Base-by-base conservation (phyloP, 352 stramenopile species). In the Globisporangium perplexum region DNA sequence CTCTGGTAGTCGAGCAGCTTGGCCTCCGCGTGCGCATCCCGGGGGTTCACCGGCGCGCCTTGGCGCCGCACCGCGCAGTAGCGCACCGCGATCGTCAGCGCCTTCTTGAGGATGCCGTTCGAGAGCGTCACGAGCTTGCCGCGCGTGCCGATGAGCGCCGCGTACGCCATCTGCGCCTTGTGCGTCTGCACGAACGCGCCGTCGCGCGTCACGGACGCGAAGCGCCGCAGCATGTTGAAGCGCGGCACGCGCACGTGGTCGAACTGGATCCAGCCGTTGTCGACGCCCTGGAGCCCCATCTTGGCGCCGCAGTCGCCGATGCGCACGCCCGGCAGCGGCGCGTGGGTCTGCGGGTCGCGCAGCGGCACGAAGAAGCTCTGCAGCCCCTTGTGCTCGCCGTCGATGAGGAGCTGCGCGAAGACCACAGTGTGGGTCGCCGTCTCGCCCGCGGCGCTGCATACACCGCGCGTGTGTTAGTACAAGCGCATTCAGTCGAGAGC, bases 291-390 rank as follows among this genome's bases (percentile, higher is more conserved):
- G 4, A 91, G 67, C 2, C 75, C 81, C 59, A 93, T 74, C 62
- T 90, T 88, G 49, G 65, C 59, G 39, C 79, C 81, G 57, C 84
- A 78, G 62, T 88, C 79, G 47, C 82, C 84, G 35, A 90, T 72
- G 15, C 63, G 66, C 14, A 91, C 53, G 24, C 79, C 77, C 38
- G 75, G 60, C 3, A 89, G 49, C 20, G 70, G 64, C 24, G 55
- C 46, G 48, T 89, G 74, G 17, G 71, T 88, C 45, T 95, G 73
- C 62, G 86, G 67, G 38, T 98, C 82, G n/a, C 96, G 87, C 7
- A 98, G 54, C 17, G 82, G 96, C 35, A 99, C 88, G 38, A 99
- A 72, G 66, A 99, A 99, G 63, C 92, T 96, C 72, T 98, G 95
- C 42, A 98, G 88, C 7, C 96, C 96, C 39, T 92, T 78, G 63